A percentile compares a stretch with the other conserved stretches of the same genome.
Conservation (phyloP, 2,329 filamentous ascomycete genomes). For the Fusarium irregulare region DNA sequence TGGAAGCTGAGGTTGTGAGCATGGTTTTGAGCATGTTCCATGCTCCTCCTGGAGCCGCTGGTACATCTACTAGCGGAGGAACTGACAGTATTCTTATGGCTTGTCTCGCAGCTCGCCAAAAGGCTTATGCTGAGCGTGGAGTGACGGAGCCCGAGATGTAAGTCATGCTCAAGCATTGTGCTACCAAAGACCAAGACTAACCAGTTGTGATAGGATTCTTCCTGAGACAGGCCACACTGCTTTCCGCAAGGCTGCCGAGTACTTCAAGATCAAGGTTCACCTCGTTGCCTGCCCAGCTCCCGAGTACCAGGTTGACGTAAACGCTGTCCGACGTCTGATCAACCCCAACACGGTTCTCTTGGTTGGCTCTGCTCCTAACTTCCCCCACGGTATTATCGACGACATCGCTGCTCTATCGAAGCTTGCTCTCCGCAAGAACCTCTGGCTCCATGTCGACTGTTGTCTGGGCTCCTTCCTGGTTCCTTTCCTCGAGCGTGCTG, state of each 20-base stretch:
- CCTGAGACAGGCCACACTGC: slow-evolving; percentile 95
- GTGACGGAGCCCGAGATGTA: slow-evolving; percentile 96
- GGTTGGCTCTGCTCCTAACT: slow-evolving; percentile 95
- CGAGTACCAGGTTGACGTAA: slow-evolving; percentile 83
- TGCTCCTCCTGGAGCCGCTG: slow-evolving; percentile 84
- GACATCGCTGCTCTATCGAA: slow-evolving; percentile 88
- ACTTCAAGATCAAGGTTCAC: slow-evolving; percentile 97
- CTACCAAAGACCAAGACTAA: slow-evolving; percentile 20
- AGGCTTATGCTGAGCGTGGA: slow-evolving; percentile 84
- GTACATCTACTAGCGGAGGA: slow-evolving; percentile 90
- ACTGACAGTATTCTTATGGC: slow-evolving; percentile 98
- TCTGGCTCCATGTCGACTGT: slow-evolving; percentile 96
- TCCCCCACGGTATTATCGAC: slow-evolving; percentile 97
- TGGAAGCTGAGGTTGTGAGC: slow-evolving; percentile 97
- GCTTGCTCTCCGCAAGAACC: slow-evolving; percentile 79
- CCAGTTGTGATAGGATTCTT: slow-evolving; percentile 74
- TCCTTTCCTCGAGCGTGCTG: slow-evolving; percentile 91
- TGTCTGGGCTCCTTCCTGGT: slow-evolving; percentile 96
- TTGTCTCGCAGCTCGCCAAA: slow-evolving; percentile 88
- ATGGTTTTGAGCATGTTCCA: slow-evolving; percentile 95
- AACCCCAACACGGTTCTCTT: slow-evolving; percentile 95
- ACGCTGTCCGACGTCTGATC: slow-evolving; percentile 82
- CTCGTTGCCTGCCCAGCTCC: slow-evolving; percentile 88
- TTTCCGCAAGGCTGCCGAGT: slow-evolving; percentile 93
- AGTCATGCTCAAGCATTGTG: slow-evolving; percentile 46